Conservation (phyloP, 768 basidiomycete genomes). For the Mycena kentingensis region DNA sequence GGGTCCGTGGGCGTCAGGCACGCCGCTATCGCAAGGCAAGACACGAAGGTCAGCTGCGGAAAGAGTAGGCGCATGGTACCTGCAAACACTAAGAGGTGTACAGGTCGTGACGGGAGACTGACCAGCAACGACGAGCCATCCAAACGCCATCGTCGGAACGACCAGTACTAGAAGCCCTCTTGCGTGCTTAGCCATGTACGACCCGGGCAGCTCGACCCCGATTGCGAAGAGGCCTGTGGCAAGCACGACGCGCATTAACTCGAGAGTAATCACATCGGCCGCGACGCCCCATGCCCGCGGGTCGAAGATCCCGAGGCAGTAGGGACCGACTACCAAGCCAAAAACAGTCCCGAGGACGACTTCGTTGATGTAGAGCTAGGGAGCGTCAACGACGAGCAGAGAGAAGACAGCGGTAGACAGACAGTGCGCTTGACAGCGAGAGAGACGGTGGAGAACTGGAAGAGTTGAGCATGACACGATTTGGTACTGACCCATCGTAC, state of each 20-base stretch:
- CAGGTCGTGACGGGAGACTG: slow-evolving; percentile 18
- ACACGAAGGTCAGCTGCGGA: slow-evolving; percentile 68
- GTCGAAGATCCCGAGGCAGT: slow-evolving; percentile 69
- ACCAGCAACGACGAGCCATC: slow-evolving; percentile 80
- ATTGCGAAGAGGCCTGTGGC: slow-evolving; percentile 93
- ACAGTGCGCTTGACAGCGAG: slow-evolving; percentile 83
- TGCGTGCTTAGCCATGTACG: slow-evolving; percentile 81
- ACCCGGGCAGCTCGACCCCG: slow-evolving; percentile 87
- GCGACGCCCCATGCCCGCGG: slow-evolving; percentile 70
- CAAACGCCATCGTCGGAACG: slow-evolving; percentile 82
- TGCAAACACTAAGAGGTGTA: slow-evolving; percentile 30
- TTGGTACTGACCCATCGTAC: slow-evolving; percentile 28
- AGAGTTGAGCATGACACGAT: no score
- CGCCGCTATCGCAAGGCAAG: slow-evolving; percentile 83
- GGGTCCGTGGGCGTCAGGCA: slow-evolving; percentile 95
- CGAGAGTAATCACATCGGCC: slow-evolving; percentile 70
- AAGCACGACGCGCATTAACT: slow-evolving; percentile 85
- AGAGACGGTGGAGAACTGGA: slow-evolving; percentile 81
- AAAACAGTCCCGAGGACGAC: slow-evolving; percentile 86
- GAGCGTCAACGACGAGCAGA: neutral
- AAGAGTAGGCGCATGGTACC: slow-evolving; percentile 73
- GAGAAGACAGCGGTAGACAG: slow-evolving; percentile 10
- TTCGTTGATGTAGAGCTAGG: slow-evolving; percentile 85
- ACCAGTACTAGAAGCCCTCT: slow-evolving; percentile 70
- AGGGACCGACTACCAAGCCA: slow-evolving; percentile 68